Conservation (phyloP, 1,139 yeast species). For the Yamadazyma sp. region DNA sequence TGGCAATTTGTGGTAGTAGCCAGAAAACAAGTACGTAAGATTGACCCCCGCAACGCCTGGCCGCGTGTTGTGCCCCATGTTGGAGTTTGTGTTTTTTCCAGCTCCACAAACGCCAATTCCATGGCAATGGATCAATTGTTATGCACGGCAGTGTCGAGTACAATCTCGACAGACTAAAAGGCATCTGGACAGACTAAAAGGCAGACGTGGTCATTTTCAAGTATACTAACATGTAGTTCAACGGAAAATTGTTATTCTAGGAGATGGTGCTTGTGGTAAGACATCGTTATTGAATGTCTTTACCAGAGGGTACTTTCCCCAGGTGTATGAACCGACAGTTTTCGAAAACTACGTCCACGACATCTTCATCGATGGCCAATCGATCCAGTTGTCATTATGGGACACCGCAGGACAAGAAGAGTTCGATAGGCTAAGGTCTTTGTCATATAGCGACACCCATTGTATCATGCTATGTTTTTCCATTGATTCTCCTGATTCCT, state of each 20-base stretch:
- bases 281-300: slow-evolving; percentile 76
- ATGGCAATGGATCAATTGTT: background rate
- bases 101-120: too few species aligned
- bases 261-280: slow-evolving; percentile 86
- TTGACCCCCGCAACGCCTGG: too few species aligned
- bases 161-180: too few species aligned
- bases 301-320: slow-evolving; percentile 97
- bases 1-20: slow-evolving; percentile 73
- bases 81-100: background rate
- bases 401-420: slow-evolving; percentile 99
- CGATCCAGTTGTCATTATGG: slow-evolving; percentile 91
- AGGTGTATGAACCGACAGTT: slow-evolving; percentile 97
- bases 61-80: background rate
- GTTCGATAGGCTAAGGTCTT: slow-evolving; percentile 85
- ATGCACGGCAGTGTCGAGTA: background rate
- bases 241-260: slow-evolving; percentile 91
- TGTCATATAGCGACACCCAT: slow-evolving; percentile 92
- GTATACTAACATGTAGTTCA: slow-evolving; percentile 43
- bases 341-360: slow-evolving; percentile 98
- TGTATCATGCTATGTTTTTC: slow-evolving; percentile 96
- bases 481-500: slow-evolving; percentile 89
- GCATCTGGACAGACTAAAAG: too few species aligned
- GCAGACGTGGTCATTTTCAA: too few species aligned
- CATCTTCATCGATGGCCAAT: slow-evolving; percentile 91
- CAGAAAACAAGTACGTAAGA: slow-evolving; percentile 58